Evolutionary conservation across 306 rosid species (phyloP), one percentile per base, ranked within the genome.

Genomic region (Senna siamea): DNA sequence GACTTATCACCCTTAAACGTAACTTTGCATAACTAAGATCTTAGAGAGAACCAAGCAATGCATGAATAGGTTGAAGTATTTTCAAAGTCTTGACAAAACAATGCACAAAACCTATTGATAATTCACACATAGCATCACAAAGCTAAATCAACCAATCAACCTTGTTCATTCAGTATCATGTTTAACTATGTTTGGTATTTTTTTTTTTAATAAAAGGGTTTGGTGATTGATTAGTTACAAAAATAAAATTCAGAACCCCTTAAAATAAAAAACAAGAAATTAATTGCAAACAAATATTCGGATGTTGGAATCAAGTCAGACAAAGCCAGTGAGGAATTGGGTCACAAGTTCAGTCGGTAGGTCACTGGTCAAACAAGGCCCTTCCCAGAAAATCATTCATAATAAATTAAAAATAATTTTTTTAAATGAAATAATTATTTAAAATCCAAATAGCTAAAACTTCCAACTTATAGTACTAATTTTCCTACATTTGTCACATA

Each of bases 41-140:
- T n/a, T 37, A 41, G 13, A 61, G 67, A 61, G 28, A 61, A 60
- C 41, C 66, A 3, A 60, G 46, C 66, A 34, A 60, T n/a, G 20
- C 7, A 32, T 34, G 11, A 7, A 59, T 7, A 53, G 58, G 18
- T 15, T 7, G 5, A 70, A 46, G 70, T n/a, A 48, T 1, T 12
- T 5, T 48, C 22, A n/a, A 48, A 14, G 15, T 7, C 7, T 58
- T 32, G 8, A n/a, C 13, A 17, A n/a, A 15, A 34, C 9, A 60
- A 13, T n/a, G 26, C 12, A 4, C 23, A 2, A 7, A 34, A n/a
- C 23, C 19, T 18, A 7, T n/a, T 8, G 8, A 35, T 20, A n/a
- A 34, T 35, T 60, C 47, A 35, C 47, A 60, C 3, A 35, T 4
- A 60, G n/a, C 26, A 34, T 60, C 7, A 41, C 28, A 35, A 4